These are phyloP conservation scores for Actinomortierella ambigua DNA, from an alignment of 371 early-diverging fungal genomes.

Conservation along the genomic window DNA sequence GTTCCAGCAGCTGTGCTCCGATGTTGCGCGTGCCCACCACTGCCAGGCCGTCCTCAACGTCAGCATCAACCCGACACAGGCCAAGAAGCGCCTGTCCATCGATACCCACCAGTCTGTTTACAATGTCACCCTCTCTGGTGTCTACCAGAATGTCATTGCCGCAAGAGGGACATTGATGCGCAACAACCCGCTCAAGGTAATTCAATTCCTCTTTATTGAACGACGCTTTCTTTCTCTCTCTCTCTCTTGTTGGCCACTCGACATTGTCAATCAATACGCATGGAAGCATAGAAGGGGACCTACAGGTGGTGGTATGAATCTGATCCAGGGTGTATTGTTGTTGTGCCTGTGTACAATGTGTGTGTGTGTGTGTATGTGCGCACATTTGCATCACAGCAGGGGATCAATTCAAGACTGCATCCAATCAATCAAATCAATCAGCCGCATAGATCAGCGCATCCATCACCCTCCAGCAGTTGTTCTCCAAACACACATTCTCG, in stretches of 20 bases:
- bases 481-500: too few species aligned
- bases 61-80: constrained; percentile 19
- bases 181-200: constrained; percentile 43
- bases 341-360: too few species aligned
- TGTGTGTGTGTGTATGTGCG: too few species aligned
- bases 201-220: too few species aligned
- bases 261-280: neutral
- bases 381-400: too few species aligned
- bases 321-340: too few species aligned
- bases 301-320: too few species aligned
- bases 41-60: constrained; percentile 30
- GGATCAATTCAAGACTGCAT: too few species aligned
- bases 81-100: constrained; percentile 19
- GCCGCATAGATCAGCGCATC: too few species aligned
- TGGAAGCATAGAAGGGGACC: neutral
- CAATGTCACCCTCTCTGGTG: constrained; percentile 37
- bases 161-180: constrained; percentile 40
- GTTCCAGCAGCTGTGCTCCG: constrained; percentile 36
- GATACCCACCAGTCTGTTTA: constrained; percentile 44
- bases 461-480: too few species aligned
- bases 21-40: constrained; percentile 19
- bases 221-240: neutral
- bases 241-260: neutral
- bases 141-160: constrained; percentile 33
- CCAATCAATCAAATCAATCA: too few species aligned